Evolutionary conservation across 129 eudicot species (phyloP), one percentile per base, ranked within the genome.

Genomic region (Flaveria brownii): DNA sequence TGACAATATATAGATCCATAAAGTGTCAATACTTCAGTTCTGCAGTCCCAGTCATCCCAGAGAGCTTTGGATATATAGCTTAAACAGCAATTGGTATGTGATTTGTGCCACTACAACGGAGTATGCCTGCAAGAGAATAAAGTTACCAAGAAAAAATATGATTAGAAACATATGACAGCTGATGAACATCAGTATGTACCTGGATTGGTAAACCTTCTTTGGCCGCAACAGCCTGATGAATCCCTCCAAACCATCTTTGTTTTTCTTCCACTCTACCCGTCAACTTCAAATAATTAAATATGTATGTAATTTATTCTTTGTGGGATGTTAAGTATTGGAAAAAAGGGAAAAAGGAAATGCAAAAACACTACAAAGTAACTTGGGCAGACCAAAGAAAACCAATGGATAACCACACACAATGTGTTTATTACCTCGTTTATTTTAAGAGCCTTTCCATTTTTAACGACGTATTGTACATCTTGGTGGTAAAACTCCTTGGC

Each of bases 31-130:
- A 89, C 99, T 88, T 95, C 99, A n/a, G 99, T 91, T 84, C 89
- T 84, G 99, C 99, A 49, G 99, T 91, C 72, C 99, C 99, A 15
- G 97, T 95, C 99, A 95, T 95, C 85, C 99, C 99, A 0, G 99
- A 89, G 57, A 95, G 96, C 86, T 91, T 95, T 15, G 99, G 99
- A 75, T 95, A 95, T 95, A 95, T n/a, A 95, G 87, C 86, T 95
- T 95, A 86, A 94, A 91, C 70, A 95, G 85, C 26, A 96, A 95
- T 73, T 25, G 99, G 74, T 95, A 89, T 14, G 97, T 95, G 65
- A 95, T 95, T 85, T 95, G 99, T 15, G 99, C 99, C 76, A 95
- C 91, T 30, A 86, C 94, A 56, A 91, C 88, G 54, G 97, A 81
- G 86, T 89, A 97, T 28, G 96, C 90, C 99, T 95, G n/a, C 60